Evolutionary conservation across 495 filamentous ascomycete species (phyloP), one percentile per base, ranked within the genome.

Genomic region (Extremus antarcticus): DNA sequence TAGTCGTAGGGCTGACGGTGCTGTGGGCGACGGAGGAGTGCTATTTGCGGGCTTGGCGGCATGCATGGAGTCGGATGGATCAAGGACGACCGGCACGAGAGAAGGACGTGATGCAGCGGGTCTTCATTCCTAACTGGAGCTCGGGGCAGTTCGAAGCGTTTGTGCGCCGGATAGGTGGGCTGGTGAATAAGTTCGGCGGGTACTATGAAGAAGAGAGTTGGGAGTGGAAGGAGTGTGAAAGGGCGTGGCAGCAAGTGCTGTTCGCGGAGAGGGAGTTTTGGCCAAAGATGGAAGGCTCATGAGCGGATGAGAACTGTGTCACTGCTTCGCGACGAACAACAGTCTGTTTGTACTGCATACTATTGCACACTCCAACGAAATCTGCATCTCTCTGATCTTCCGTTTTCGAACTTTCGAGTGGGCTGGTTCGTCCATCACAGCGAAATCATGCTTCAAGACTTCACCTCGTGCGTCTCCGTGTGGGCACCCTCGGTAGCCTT

Each of bases 1-100:
- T 57, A 13, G 40, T 62, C 8, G 59, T 62, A 8, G 59, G 59
- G 1, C 32, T 62, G 25, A 24, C 43, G 1, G 55, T 55, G 32
- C 32, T 62, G 32, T 62, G 59, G 59, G 59, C 55, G 17, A 62
- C 59, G 24, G 59, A 62, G 38, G 55, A 58, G 24, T 54, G 49
- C 43, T 62, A 62, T 51, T 45, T 62, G 45, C 50, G 59, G 1
- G 20, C 59, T 7, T 62, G 59, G 59, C n/a, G 39, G 20, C 24
- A 51, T 25, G 54, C 59, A 20, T 25, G 40, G 43, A 22, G 22
- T 15, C 45, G 51, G 55, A 51, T 57, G 43, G 51, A 57, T 29
- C 43, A 21, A 15, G 49, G 59, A 9, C 13, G 50, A 32, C 43
- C 17, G 32, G 35, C 21, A 20, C 50, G 40, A 41, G 48, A 58